Base-by-base conservation (phyloP, 2,329 filamentous ascomycete genomes). In the Aciculosporium take region DNA sequence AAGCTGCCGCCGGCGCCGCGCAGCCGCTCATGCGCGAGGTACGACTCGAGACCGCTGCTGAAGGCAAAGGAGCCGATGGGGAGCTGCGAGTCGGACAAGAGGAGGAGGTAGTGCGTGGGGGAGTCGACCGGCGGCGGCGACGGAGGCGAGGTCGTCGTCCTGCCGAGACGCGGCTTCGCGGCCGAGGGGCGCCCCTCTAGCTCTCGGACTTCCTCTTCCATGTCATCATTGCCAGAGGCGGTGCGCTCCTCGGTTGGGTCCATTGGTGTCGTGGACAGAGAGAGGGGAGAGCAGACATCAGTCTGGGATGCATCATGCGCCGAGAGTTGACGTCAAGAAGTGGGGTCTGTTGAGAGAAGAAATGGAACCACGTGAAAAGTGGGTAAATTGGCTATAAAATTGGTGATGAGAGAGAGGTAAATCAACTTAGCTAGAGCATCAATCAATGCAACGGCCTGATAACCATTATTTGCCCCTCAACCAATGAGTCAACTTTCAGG, bases 1-100 rank as follows among this genome's bases (percentile, higher is more conserved):
- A 86, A 82, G 18, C 64, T 57, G 17, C 63, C 54, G 15, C 9
- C 15, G 15, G 63, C 10, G 18, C 36, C 4, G 27, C 58, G 46
- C 31, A 57, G 58, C 5, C 48, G 42, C 49, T 68, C 67, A 64
- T 91, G 84, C 3, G 81, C 79, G 15, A 88, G 75, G 58, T 81
- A 89, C 31, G 84, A 89, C 63, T 91, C 84, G 13, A 91, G 72
- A 3, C 84, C 84, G 50, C 76, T 82, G 65, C 79, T 84, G 65
- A 89, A 91, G 53, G 84, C 84, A 62, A 91, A 91, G n/a, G 84
- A 85, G 43, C 84, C 84, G 0, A 91, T 69, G 1, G 84, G 84
- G 2, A 91, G 74, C 12, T 83, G 82, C 1, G 84, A 88, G 65
- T 91, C 84, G 37, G 84, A 76, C 37, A 89, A 76, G 3, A 91